Evolutionary conservation across 2,329 filamentous ascomycete genomes (phyloP).

Genomic region (Bisporella sp.): DNA sequence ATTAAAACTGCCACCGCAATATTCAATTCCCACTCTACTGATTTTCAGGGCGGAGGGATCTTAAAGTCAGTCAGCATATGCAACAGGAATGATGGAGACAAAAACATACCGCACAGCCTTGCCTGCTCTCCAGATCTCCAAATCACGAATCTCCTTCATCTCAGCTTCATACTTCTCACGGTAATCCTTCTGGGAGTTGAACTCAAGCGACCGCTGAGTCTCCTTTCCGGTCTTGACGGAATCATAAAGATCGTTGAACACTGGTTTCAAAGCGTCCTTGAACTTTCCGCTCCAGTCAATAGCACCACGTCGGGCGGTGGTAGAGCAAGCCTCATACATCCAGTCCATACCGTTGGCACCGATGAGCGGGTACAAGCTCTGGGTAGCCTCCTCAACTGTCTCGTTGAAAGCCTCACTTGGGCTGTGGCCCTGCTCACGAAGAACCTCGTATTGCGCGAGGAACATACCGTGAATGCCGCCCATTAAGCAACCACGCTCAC

Average conservation of each 20-base stretch:
- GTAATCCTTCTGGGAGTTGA: conserved; percentile 95
- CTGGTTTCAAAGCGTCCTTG: conserved; percentile 97
- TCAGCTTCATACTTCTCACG: conserved; percentile 95
- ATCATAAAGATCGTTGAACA: conserved; percentile 97
- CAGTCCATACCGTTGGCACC: conserved; percentile 99
- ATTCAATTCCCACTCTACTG: conserved; percentile 38
- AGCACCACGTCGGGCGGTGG: conserved; percentile 93
- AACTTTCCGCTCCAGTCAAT: conserved; percentile 97
- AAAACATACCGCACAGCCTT: conserved; percentile 79
- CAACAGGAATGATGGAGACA: not conserved
- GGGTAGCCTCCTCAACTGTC: conserved; percentile 99
- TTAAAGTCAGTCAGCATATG: conserved; percentile 25
- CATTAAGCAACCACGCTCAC: conserved; percentile 99
- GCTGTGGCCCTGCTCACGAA: conserved; percentile 95
- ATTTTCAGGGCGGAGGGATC: conserved; percentile 79
- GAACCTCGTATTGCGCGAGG: conserved; percentile 99
- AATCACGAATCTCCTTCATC: conserved; percentile 94
- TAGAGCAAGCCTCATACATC: conserved; percentile 99
- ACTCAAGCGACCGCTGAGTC: conserved; percentile 94
- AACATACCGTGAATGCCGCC: conserved; percentile 99
- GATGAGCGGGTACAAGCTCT: conserved; percentile 96
- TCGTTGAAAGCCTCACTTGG: conserved; percentile 99
- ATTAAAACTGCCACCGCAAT: conserved; percentile 13
- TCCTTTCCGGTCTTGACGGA: conserved; percentile 85
- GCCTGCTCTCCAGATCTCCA: conserved; percentile 99